phyloP scores from a whole-genome alignment of 305 asterid species.

The Fraxinus sp. region DNA sequence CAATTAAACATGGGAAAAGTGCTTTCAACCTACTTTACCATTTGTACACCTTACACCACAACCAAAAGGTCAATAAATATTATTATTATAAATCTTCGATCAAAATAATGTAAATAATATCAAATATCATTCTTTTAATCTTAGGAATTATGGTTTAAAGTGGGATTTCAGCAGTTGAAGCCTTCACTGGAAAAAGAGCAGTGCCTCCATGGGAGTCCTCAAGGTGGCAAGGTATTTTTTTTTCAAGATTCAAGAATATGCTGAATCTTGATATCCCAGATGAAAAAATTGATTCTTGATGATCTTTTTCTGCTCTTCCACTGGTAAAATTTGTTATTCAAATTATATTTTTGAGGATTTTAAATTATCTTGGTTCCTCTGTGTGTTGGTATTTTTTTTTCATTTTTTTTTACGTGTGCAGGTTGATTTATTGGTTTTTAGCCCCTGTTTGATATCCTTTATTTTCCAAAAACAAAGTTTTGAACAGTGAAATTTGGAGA shows the following conservation, averaged over 20 bases:
- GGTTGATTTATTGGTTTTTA: slow-evolving; percentile 24
- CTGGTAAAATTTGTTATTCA: background rate
- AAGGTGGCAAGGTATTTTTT: slow-evolving; percentile 29
- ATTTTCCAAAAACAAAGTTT: background rate
- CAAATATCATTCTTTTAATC: background rate
- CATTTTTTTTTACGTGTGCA: slow-evolving; percentile 17
- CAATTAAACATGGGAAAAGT: slow-evolving; percentile 27
- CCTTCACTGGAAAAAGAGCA: slow-evolving; percentile 14
- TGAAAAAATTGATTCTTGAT: slow-evolving; percentile 24
- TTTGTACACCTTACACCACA: background rate
- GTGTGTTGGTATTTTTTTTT: background rate
- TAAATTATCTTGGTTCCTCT: background rate
- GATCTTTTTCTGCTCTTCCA: slow-evolving; percentile 11
- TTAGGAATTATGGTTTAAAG: background rate
- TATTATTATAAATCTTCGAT: background rate
- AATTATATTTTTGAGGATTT: background rate
- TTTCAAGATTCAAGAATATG: background rate
- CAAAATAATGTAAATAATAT: background rate
- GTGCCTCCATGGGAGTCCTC: slow-evolving; percentile 28
- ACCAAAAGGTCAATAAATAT: background rate
- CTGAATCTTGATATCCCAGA: slow-evolving; percentile 35
- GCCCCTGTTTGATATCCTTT: background rate
- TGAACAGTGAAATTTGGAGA: background rate
- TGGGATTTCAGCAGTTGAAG: slow-evolving; percentile 14
- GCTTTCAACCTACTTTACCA: slow-evolving; percentile 31